Evolutionary conservation across 768 basidiomycete genomes (phyloP), one percentile per base, ranked within the genome.

Genomic region (Crepidotus variabilis): DNA sequence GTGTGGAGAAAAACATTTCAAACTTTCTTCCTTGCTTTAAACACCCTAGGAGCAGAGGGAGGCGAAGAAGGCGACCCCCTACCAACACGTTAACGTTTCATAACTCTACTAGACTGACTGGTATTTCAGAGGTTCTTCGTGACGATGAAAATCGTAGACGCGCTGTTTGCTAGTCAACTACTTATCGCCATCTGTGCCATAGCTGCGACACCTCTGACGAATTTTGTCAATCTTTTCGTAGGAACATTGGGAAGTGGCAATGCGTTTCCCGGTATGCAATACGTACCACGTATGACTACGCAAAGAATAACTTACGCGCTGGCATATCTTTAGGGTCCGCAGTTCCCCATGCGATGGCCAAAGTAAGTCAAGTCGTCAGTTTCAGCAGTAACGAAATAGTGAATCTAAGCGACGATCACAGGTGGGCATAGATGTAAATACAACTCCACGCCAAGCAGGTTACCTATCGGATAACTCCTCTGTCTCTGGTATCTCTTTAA

Each of bases 311-410:
- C 39, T 43, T 14, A 43, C 28, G 8, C 28, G 8, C 28, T 43
- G 39, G 13, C 39, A 43, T 43, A 47, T 11, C 34, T 55, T 8
- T 23, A 75, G 72, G 72, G 43, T 73, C 78, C 18, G 78, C 79
- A 16, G 64, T 81, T 11, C 79, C 78, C 0, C 77, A 79, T 69
- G 80, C 72, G 0, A 80, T 81, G 79, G 79, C 72, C n/a, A 81
- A 81, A 66, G 78, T 77, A 23, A 2, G 58, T 54, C 46, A 51
- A 33, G 6, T 11, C n/a, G 32, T 34, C 14, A 14, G 13, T 21
- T n/a, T 3, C 21, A 46, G 16, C 21, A 21, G 3, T 4, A 1
- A 51, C 28, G 6, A 10, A 20, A 11, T 21, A 32, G 34, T 24
- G 21, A n/a, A 47, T 6, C 16, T 21, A 18, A 22, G 56, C 48